phyloP scores from a whole-genome alignment of 345 rosid species.

The Aquilaria sinensis region DNA sequence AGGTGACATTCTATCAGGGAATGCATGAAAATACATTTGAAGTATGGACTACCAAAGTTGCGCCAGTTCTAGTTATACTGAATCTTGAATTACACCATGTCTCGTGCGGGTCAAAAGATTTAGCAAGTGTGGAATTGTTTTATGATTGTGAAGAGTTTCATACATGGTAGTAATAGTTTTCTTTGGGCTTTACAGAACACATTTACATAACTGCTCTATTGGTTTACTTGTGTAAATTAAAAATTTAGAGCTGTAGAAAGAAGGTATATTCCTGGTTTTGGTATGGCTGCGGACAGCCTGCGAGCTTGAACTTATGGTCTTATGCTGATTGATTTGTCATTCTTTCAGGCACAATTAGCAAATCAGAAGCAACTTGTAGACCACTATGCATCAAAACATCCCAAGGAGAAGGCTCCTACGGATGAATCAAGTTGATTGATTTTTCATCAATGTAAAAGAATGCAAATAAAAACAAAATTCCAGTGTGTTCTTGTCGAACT shows the following conservation, averaged over 20 bases:
- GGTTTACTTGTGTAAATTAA: background rate
- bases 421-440: conserved; percentile 37
- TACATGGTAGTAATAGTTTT: no score
- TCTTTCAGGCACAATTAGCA: conserved; percentile 45
- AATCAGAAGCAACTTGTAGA: conserved; percentile 62
- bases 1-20: no score
- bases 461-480: background rate
- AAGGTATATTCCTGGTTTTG: background rate
- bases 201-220: background rate
- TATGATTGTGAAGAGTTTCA: no score
- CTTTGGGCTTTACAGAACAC: background rate
- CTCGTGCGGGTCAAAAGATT: no score
- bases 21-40: no score
- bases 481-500: no score
- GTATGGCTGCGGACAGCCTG: background rate
- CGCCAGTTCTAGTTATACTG: no score
- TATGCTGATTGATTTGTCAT: background rate
- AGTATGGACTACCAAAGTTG: no score
- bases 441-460: conserved; percentile 8
- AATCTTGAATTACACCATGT: no score
- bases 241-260: background rate
- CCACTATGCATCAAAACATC: conserved; percentile 64
- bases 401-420: conserved; percentile 55
- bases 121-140: no score
- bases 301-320: background rate